These are phyloP conservation scores for Fagopyrum esculentum DNA, from an alignment of 148 eudicot species.

Conservation along the genomic window DNA sequence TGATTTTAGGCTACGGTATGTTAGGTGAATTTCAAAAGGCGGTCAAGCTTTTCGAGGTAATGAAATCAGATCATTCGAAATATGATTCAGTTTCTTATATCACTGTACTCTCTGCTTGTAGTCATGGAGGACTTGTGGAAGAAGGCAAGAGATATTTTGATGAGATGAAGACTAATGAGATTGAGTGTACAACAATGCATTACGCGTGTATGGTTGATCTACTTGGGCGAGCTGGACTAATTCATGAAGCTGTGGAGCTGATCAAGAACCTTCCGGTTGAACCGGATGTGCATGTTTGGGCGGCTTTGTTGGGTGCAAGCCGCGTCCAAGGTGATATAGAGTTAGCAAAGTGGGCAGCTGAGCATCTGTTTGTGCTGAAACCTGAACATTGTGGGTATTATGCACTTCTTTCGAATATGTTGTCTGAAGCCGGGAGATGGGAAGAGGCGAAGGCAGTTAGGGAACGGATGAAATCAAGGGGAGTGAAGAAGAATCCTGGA, in stretches of 20 bases:
- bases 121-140: slow-evolving; percentile 68
- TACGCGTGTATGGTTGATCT: slow-evolving; percentile 84
- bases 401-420: slow-evolving; percentile 56
- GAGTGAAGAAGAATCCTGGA: slow-evolving; percentile 58
- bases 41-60: slow-evolving; percentile 46
- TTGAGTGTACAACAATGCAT: slow-evolving; percentile 41
- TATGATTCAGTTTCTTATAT: slow-evolving; percentile 58
- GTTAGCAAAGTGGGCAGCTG: slow-evolving; percentile 56
- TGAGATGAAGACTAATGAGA: slow-evolving; percentile 41
- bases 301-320: slow-evolving; percentile 64
- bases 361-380: slow-evolving; percentile 49
- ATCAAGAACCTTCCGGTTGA: slow-evolving; percentile 36
- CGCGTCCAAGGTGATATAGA: slow-evolving; percentile 60
- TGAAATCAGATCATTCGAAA: slow-evolving; percentile 34
- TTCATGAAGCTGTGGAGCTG: slow-evolving; percentile 49
- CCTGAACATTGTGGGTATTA: slow-evolving; percentile 67
- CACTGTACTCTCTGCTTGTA: slow-evolving; percentile 67
- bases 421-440: slow-evolving; percentile 71
- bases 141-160: slow-evolving; percentile 46
- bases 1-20: slow-evolving; percentile 69
- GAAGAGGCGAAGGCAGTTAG: slow-evolving; percentile 55
- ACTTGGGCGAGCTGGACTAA: slow-evolving; percentile 68
- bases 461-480: slow-evolving; percentile 48
- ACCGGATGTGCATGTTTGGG: slow-evolving; percentile 67
- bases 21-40: slow-evolving; percentile 49